A percentile compares a stretch with the other conserved stretches of the same genome.
Evolutionary conservation across 257 asterid genomes (phyloP).

Genomic region (Solanum virginianum): DNA sequence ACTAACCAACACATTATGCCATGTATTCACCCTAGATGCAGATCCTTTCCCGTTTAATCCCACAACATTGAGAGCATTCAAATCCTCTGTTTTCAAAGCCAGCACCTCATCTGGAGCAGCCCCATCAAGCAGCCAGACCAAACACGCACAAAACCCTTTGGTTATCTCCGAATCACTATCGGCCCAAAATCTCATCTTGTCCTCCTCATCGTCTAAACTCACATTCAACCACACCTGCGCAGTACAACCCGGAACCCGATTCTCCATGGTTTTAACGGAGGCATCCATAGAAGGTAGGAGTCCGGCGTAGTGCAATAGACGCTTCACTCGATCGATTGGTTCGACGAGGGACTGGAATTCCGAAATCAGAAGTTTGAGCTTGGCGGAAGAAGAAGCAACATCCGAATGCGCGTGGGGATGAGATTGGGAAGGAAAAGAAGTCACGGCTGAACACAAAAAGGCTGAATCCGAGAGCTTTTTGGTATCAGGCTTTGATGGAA

Average conservation of each 20-base stretch:
- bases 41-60: slow-evolving; percentile 36
- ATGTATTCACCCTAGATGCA: slow-evolving; percentile 63
- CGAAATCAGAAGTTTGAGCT: slow-evolving; percentile 33
- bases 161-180: slow-evolving; percentile 93
- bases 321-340: slow-evolving; percentile 74
- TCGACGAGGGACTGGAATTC: slow-evolving; percentile 49
- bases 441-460: slow-evolving; percentile 41
- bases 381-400: background rate
- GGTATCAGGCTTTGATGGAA: slow-evolving; percentile 12
- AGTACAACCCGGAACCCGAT: slow-evolving; percentile 82
- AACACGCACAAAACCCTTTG: slow-evolving; percentile 78
- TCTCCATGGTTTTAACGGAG: slow-evolving; percentile 27
- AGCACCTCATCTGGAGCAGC: slow-evolving; percentile 53
- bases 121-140: slow-evolving; percentile 82
- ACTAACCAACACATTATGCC: slow-evolving; percentile 89
- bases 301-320: slow-evolving; percentile 47
- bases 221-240: slow-evolving; percentile 83
- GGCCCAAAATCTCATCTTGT: slow-evolving; percentile 35
- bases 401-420: slow-evolving; percentile 3
- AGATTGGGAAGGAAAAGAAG: slow-evolving; percentile 21
- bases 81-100: slow-evolving; percentile 64
- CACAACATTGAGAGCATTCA: slow-evolving; percentile 43
- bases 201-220: slow-evolving; percentile 22
- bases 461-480: background rate
- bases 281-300: slow-evolving; percentile 33